Evolutionary conservation across 345 rosid genomes (phyloP).

Genomic region (Eutrema yunnanense): DNA sequence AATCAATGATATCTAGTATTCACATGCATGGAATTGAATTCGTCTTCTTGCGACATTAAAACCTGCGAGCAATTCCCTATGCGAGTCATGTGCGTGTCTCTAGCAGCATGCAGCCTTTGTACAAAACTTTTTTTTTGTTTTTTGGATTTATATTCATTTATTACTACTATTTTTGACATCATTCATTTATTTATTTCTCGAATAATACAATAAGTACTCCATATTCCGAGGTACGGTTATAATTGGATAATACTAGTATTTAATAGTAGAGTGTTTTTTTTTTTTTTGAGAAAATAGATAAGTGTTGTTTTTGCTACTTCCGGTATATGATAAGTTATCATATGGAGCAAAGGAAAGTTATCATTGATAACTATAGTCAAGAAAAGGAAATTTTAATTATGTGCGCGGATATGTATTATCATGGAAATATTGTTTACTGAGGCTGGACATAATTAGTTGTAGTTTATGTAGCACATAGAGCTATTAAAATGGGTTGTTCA

Average conservation of each 20-base stretch:
- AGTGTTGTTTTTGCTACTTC: background rate
- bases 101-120: slow-evolving; percentile 16
- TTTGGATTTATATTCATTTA: background rate
- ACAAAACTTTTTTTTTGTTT: background rate
- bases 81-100: slow-evolving; percentile 11
- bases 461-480: no score
- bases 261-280: background rate
- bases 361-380: background rate
- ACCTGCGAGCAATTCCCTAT: slow-evolving; percentile 23
- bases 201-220: background rate
- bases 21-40: slow-evolving; percentile 26
- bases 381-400: background rate
- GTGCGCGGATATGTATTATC: background rate
- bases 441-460: background rate
- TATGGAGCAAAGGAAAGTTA: no score
- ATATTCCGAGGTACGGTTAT: slow-evolving; percentile 4
- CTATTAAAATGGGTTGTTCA: no score
- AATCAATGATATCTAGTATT: background rate
- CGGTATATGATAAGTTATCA: no score
- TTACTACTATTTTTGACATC: slow-evolving; percentile 11
- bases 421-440: background rate
- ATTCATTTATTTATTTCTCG: background rate
- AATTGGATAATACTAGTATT: background rate
- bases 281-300: no score
- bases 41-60: slow-evolving; percentile 27